Percentiles rank a stretch among this genome's conserved stretches.
These are phyloP conservation scores for Leccinum subfulvum DNA, from an alignment of 1,284 basidiomycete genomes.

Conservation along the genomic window DNA sequence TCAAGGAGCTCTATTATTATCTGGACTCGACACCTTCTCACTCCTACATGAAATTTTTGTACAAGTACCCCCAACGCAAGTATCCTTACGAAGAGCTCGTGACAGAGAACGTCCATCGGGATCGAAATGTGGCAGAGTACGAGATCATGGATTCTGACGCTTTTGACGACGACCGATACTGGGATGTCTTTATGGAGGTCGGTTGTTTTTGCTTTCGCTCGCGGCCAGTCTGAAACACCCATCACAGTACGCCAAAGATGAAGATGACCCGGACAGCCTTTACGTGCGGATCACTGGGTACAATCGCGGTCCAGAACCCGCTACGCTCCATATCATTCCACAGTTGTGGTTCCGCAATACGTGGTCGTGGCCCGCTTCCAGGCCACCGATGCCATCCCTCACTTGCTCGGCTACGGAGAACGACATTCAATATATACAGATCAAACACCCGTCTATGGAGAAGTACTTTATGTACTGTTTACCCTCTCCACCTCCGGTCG, in stretches of 20 bases:
- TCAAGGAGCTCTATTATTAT: slow-evolving; percentile 98
- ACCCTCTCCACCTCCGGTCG: slow-evolving; percentile 87
- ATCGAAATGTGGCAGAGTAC: slow-evolving; percentile 86
- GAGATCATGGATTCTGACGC: slow-evolving; percentile 92
- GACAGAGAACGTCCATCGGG: slow-evolving; percentile 78
- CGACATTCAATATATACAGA: slow-evolving; percentile 67
- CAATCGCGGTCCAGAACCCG: slow-evolving; percentile 94
- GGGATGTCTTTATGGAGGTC: slow-evolving; percentile 97
- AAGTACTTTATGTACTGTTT: slow-evolving; percentile 86
- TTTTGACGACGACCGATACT: slow-evolving; percentile 93
- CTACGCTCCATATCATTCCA: slow-evolving; percentile 93
- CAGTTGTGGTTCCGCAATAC: slow-evolving; percentile 97
- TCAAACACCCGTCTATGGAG: slow-evolving; percentile 72
- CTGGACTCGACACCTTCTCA: slow-evolving; percentile 97
- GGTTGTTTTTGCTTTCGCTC: slow-evolving; percentile 22
- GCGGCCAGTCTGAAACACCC: background rate
- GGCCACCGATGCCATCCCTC: slow-evolving; percentile 77
- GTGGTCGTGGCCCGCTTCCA: slow-evolving; percentile 91
- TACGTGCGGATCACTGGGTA: slow-evolving; percentile 95
- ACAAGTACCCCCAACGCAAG: slow-evolving; percentile 93
- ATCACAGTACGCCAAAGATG: slow-evolving; percentile 92
- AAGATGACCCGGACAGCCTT: slow-evolving; percentile 83
- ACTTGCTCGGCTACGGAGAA: slow-evolving; percentile 50
- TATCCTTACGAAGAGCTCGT: slow-evolving; percentile 96
- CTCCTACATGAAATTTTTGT: slow-evolving; percentile 98